Evolutionary conservation across 495 filamentous ascomycete genomes (phyloP), one percentile per base, ranked within the genome.

Genomic region (Penicillium parvum): DNA sequence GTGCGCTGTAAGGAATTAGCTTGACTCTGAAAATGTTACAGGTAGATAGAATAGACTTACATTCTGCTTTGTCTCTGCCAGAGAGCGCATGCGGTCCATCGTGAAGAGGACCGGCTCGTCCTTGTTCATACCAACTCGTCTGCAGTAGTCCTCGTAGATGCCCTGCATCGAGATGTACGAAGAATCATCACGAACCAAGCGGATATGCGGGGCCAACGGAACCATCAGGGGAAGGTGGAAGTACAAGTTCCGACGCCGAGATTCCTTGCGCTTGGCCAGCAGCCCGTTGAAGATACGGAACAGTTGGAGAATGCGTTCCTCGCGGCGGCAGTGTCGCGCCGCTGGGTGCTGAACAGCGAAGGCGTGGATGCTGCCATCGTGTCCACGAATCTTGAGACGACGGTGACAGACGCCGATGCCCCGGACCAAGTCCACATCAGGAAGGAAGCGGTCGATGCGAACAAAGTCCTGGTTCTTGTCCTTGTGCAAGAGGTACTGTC

Each of bases 381-480:
- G 90, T n/a, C 94, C 94, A 30, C 94, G 84, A 50, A 99, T 95
- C 74, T 88, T 95, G 50, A 99, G 71, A 20, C 94, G 79, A 22
- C 94, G 82, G 60, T 97, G 90, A 34, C 90, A 96, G 29, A 86
- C 81, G 37, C 88, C 88, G 52, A 91, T 85, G 6, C 81, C 84
- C 22, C 94, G 82, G 16, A 96, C 86, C 33, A 97, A 77, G 39
- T 97, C 90, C 22, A 99, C 89, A 57, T 88, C 83, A 9, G 94
- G 90, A 56, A 97, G 64, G 78, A 99, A 96, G 20, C 91, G 83
- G 58, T 99, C 94, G 44, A 99, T 96, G 19, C 88, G 83, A 43
- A 97, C 82, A 56, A 99, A 97, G 60, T 97, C 94, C 54, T 92
- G 86, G 58, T 97, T 97, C 76, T 97, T 97, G 60, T 99, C 94